Base-by-base conservation (phyloP, 495 filamentous ascomycete species). In the Trichoderma reesei region DNA sequence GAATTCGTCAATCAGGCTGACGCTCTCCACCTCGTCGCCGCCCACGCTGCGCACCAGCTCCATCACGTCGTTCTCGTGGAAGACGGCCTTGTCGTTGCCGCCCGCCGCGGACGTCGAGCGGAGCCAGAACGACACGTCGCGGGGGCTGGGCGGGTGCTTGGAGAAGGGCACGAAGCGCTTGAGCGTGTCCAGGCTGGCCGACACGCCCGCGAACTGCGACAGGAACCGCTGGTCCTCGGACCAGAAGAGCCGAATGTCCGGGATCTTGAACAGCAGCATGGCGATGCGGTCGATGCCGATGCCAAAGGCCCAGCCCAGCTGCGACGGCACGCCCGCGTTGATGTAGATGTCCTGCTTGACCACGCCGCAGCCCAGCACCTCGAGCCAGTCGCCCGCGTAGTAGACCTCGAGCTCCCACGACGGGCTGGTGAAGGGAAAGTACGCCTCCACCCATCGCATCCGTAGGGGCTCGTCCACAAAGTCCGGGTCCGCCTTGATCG, bases 191-290 rank as follows among this genome's bases (percentile, higher is more conserved):
- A 80, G 66, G 60, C 74, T 60, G 33, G 82, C 75, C 18, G 81
- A 84, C 0, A 86, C 79, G 5, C 81, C 79, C 0, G 68, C 68
- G 76, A 98, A 98, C 72, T 98, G 94, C 5, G 72, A 74, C 37
- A 95, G 74, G 74, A 98, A 98, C 10, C 94, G 84, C 67, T 78
- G 66, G 69, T 98, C 94, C 60, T 79, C 75, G 10, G 89, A 94
- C 95, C 94, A 98, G 78, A 98, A 98, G 9, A 98, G 85, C n/a
- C 94, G 86, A 67, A 98, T 98, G 68, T 98, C 94, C 0, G 93
- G 90, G 60, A 98, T 95, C 56, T 88, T 86, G 75, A 96, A 98
- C 5, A 98, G 82, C 36, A 98, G 80, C 95, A 98, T 98, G 54
- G 94, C 92, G 62, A 98, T 89, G 62, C 94, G 83, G 71, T 98